A percentile compares a stretch with the other conserved stretches of the same genome.
These are phyloP conservation scores for Alternaria triticina DNA, from an alignment of 2,329 filamentous ascomycete species.

Conservation along the genomic window DNA sequence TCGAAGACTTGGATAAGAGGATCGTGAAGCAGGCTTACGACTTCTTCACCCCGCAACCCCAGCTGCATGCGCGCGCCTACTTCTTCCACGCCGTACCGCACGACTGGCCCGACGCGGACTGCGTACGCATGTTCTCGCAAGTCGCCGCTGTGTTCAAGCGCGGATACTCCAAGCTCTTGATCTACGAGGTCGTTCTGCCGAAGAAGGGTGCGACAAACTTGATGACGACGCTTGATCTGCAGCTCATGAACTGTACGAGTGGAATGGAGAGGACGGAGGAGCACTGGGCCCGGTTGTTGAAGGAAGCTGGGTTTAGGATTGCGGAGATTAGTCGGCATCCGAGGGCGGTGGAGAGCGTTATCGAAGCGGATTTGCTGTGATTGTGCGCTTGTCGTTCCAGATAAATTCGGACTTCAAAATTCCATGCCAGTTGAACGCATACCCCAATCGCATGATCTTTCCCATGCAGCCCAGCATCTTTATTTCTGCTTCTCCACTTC, in stretches of 20 bases:
- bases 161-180: slow-evolving; percentile 1
- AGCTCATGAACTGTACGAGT: slow-evolving; percentile 7
- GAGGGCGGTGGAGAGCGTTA: slow-evolving; percentile 5
- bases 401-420: neutral
- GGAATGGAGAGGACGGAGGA: slow-evolving; percentile 5
- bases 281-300: neutral
- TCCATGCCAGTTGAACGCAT: neutral
- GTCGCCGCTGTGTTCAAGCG: neutral
- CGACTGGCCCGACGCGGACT: slow-evolving; percentile 4
- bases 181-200: slow-evolving; percentile 6
- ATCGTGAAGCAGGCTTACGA: slow-evolving; percentile 9
- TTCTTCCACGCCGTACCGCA: slow-evolving; percentile 3
- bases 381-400: neutral
- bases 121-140: slow-evolving; percentile 3
- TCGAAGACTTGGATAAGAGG: neutral
- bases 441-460: neutral
- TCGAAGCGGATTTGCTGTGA: neutral
- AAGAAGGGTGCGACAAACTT: slow-evolving; percentile 3
- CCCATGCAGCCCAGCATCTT: neutral
- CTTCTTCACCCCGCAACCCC: slow-evolving; percentile 6
- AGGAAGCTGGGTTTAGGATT: neutral
- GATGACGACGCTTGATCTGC: slow-evolving; percentile 7
- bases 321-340: slow-evolving; percentile 1
- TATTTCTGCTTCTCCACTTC: neutral
- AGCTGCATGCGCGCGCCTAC: slow-evolving; percentile 1